These are phyloP conservation scores for Fragaria nilgerrensis DNA, from an alignment of 306 rosid species.

Conservation along the genomic window DNA sequence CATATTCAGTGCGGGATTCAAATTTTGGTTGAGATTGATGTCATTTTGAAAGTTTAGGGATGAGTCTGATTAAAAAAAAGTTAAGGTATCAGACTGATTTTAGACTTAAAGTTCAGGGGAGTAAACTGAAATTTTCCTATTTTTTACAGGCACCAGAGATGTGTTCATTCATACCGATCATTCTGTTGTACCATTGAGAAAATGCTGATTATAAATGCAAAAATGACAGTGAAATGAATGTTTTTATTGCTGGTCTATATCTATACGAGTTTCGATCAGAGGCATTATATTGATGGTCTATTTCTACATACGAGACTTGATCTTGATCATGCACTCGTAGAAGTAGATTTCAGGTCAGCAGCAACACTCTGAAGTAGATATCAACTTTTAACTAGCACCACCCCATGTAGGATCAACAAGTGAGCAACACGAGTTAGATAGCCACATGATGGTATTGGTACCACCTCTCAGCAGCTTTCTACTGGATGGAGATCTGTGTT, in stretches of 20 bases:
- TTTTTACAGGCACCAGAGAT: conserved; percentile 6
- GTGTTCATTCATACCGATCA: not conserved
- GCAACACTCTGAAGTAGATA: not conserved
- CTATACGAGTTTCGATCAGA: not conserved
- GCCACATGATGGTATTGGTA: not conserved
- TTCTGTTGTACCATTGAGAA: conserved; percentile 22
- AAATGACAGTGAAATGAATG: not conserved
- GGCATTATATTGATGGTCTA: not conserved
- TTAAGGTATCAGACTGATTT: no score
- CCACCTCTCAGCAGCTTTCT: not conserved
- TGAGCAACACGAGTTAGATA: not conserved
- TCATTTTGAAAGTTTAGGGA: no score
- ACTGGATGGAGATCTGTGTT: not conserved
- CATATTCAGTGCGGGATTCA: no score
- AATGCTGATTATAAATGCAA: conserved; percentile 4
- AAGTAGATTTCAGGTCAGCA: not conserved
- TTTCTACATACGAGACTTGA: no score
- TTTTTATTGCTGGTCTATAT: no score
- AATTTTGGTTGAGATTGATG: no score
- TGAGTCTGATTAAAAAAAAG: no score
- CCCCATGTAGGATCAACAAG: not conserved
- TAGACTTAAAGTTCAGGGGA: no score
- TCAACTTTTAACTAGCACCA: not conserved
- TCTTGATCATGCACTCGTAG: not conserved
- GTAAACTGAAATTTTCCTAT: no score